phyloP scores from a whole-genome alignment of 805 yeast genomes.

The Wickerhamiella spandovensis region DNA sequence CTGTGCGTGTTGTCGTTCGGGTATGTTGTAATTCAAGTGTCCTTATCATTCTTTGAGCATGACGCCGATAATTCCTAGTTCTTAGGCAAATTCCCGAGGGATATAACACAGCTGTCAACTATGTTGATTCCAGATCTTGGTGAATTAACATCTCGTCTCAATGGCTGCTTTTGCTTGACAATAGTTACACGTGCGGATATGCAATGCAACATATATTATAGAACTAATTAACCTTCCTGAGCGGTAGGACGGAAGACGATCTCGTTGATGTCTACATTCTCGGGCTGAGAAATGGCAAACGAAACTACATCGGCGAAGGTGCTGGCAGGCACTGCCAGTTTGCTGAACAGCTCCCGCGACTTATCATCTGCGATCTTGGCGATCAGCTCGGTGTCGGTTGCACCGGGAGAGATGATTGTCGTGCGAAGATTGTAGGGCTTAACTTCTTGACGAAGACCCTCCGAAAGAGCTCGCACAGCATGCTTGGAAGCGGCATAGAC shows the following conservation, averaged over 20 bases:
- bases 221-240: neutral
- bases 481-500: conserved; percentile 58
- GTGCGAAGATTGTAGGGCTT: conserved; percentile 53
- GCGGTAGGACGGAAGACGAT: conserved; percentile 1
- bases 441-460: conserved; percentile 53
- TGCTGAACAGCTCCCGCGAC: neutral
- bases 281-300: conserved; percentile 1
- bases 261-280: neutral
- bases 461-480: conserved; percentile 42
- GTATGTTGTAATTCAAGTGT: too few species aligned
- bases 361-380: neutral
- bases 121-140: too few species aligned
- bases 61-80: too few species aligned
- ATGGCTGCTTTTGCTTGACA: too few species aligned
- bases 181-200: too few species aligned
- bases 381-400: conserved; percentile 54
- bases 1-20: too few species aligned
- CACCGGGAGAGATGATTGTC: conserved; percentile 62
- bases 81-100: too few species aligned
- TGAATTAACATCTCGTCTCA: too few species aligned
- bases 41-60: too few species aligned
- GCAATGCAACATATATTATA: too few species aligned
- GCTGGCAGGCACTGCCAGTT: neutral
- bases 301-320: neutral
- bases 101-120: too few species aligned